Evolutionary conservation across 139 green algal species (phyloP).

Genomic region (Volvox reticuliferus): DNA sequence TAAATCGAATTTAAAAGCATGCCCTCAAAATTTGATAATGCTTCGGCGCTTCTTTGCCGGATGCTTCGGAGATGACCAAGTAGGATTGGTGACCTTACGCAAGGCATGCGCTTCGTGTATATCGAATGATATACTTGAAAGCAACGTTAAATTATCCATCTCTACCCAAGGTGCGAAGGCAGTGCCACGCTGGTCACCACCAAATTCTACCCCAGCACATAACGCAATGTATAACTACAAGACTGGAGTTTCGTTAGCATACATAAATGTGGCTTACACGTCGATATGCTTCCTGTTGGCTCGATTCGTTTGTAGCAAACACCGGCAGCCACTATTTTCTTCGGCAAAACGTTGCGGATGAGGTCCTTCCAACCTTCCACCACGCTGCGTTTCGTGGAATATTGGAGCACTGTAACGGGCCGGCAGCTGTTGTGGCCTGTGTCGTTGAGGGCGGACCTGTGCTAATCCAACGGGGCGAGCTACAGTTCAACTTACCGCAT

Average conservation of each 20-base stretch:
- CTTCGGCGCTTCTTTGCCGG: neutral
- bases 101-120: neutral
- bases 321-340: neutral
- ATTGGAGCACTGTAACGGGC: neutral
- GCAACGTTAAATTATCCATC: neutral
- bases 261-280: neutral
- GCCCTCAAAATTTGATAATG: neutral
- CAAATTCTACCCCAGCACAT: neutral
- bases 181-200: neutral
- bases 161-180: neutral
- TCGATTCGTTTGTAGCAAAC: neutral
- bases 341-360: neutral
- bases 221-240: neutral
- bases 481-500: neutral
- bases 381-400: neutral
- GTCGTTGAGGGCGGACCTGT: neutral
- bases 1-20: neutral
- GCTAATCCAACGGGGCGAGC: neutral
- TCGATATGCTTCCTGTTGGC: neutral
- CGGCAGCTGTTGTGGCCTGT: neutral
- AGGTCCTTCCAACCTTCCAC: neutral
- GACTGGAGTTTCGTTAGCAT: neutral
- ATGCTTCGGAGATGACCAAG: neutral
- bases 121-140: neutral
- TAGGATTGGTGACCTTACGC: neutral